Percentiles rank a stretch among this genome's conserved stretches.
Evolutionary conservation across 148 eudicot species (phyloP).

Genomic region (Rhododendron williamsianum): DNA sequence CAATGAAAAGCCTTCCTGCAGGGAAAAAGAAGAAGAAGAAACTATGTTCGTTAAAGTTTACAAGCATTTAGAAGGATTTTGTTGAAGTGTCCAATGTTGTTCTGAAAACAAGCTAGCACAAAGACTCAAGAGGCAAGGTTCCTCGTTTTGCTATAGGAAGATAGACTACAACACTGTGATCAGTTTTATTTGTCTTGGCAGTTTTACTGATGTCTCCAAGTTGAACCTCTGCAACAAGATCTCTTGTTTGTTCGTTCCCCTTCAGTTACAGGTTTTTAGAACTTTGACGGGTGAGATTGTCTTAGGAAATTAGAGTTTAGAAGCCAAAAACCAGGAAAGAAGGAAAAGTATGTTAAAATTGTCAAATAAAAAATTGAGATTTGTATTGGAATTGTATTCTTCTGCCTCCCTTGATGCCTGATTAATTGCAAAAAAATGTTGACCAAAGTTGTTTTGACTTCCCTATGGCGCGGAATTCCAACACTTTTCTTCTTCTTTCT

Average conservation of each 20-base stretch:
- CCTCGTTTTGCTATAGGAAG: neutral
- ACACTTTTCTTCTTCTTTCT: neutral
- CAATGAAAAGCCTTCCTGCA: constrained; percentile 73
- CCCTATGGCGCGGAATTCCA: neutral
- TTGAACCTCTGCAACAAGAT: neutral
- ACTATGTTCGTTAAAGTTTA: neutral
- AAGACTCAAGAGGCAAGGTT: neutral
- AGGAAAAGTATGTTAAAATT: neutral
- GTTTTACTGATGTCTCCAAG: neutral
- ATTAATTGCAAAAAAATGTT: neutral
- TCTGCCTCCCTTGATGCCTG: neutral
- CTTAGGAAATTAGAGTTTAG: neutral
- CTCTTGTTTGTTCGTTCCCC: neutral
- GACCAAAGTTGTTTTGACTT: neutral
- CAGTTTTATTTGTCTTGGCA: neutral
- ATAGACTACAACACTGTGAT: neutral
- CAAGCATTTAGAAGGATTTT: neutral
- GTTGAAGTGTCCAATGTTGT: neutral
- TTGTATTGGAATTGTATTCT: neutral
- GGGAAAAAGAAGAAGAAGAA: neutral
- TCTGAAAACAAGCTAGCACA: neutral
- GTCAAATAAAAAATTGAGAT: neutral
- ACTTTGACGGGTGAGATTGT: neutral
- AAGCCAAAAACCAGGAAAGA: neutral
- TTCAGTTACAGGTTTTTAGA: neutral